Evolutionary conservation across 2,329 filamentous ascomycete species (phyloP).

Genomic region (Epicoccum sorghinum): DNA sequence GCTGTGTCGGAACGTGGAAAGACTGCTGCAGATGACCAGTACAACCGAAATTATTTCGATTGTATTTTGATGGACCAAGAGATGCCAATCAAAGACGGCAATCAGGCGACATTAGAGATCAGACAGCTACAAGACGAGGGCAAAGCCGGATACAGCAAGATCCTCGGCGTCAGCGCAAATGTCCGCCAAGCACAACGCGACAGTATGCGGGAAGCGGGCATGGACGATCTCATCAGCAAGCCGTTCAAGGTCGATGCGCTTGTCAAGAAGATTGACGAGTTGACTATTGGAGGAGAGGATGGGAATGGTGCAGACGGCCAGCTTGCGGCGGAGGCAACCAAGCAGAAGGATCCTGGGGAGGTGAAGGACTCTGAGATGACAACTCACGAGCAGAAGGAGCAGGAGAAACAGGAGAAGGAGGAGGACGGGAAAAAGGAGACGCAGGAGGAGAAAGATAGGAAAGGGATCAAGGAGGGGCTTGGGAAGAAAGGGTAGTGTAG

Average conservation of each 20-base stretch:
- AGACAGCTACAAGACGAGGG: slow-evolving; percentile 44
- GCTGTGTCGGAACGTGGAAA: slow-evolving; percentile 40
- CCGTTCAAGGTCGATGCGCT: slow-evolving; percentile 48
- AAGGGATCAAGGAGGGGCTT: not conserved
- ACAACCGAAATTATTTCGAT: slow-evolving; percentile 44
- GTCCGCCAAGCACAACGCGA: slow-evolving; percentile 44
- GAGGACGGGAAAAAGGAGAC: not conserved
- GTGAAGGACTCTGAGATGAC: not conserved
- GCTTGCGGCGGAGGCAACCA: not conserved
- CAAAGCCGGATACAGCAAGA: slow-evolving; percentile 41
- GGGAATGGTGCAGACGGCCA: slow-evolving; percentile 2
- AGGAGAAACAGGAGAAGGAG: not conserved
- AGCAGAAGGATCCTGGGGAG: not conserved
- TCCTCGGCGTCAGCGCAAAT: slow-evolving; percentile 49
- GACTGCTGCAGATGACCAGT: slow-evolving; percentile 12
- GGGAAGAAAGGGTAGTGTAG: slow-evolving; percentile 1
- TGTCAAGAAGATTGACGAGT: slow-evolving; percentile 34
- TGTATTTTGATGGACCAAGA: slow-evolving; percentile 54
- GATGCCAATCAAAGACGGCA: slow-evolving; percentile 54
- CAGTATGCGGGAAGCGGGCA: slow-evolving; percentile 45
- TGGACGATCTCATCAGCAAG: slow-evolving; percentile 49
- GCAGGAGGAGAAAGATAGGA: not conserved
- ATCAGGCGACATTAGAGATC: slow-evolving; percentile 49
- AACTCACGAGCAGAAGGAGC: not conserved
- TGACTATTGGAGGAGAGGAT: slow-evolving; percentile 22